A percentile compares a stretch with the other conserved stretches of the same genome.
Conservation (phyloP, 768 basidiomycete genomes). For the Kwoniella sp. region DNA sequence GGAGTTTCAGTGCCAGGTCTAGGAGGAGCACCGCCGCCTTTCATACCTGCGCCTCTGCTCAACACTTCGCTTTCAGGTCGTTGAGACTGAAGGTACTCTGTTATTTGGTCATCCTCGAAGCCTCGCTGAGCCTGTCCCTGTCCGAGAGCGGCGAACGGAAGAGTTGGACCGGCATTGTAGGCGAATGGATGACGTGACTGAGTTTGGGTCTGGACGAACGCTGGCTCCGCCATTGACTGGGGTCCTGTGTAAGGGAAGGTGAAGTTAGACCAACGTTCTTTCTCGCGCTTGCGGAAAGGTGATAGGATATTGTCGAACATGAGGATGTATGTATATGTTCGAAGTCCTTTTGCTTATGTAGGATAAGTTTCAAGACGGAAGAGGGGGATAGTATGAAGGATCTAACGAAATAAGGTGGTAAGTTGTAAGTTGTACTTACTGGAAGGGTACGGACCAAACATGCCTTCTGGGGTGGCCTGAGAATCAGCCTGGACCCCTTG, state of each 20-base stretch:
- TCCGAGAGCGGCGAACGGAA: constrained; percentile 43
- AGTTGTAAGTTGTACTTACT: constrained; percentile 30
- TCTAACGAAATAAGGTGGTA: not conserved
- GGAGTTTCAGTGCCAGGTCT: constrained; percentile 6
- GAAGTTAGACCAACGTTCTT: constrained; percentile 1
- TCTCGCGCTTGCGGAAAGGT: not conserved
- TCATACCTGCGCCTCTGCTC: constrained; percentile 37
- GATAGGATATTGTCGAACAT: not conserved
- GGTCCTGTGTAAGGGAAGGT: constrained; percentile 17
- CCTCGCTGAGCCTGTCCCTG: not conserved
- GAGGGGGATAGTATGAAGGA: not conserved
- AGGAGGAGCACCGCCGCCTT: constrained; percentile 7
- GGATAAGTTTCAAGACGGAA: not conserved
- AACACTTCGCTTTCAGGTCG: constrained; percentile 36
- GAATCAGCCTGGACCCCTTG: constrained; percentile 28
- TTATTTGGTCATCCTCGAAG: not conserved
- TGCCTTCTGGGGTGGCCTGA: constrained; percentile 39
- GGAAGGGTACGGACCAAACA: constrained; percentile 50
- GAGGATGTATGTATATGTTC: not conserved
- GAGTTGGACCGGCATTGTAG: constrained; percentile 24
- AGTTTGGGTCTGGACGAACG: constrained; percentile 11
- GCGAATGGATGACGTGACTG: constrained; percentile 43
- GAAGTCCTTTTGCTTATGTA: not conserved
- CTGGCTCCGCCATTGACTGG: constrained; percentile 26
- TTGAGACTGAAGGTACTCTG: constrained; percentile 1